phyloP scores from a whole-genome alignment of 2,329 filamentous ascomycete genomes.

The Calonectria crousiana region DNA sequence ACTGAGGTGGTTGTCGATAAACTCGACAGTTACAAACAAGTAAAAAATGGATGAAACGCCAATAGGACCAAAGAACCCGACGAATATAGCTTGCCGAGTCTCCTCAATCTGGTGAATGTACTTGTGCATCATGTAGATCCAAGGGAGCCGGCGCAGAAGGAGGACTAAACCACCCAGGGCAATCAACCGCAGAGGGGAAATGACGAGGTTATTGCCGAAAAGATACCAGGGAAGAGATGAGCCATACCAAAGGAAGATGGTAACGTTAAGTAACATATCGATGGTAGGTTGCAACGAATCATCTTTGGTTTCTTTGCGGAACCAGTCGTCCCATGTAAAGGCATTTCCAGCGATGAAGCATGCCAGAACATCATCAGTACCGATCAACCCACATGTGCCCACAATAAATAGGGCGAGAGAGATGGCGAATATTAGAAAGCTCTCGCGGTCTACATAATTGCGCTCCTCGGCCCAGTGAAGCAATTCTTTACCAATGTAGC shows the following conservation, averaged over 20 bases:
- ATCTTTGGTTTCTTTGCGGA: slow-evolving; percentile 87
- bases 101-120: slow-evolving; percentile 84
- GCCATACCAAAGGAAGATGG: slow-evolving; percentile 92
- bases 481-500: slow-evolving; percentile 84
- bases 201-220: slow-evolving; percentile 75
- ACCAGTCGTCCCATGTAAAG: slow-evolving; percentile 96
- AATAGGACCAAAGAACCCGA: slow-evolving; percentile 94
- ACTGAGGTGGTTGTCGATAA: slow-evolving; percentile 65
- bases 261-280: slow-evolving; percentile 92
- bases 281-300: slow-evolving; percentile 95
- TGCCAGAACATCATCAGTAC: slow-evolving; percentile 89
- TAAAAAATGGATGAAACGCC: slow-evolving; percentile 94
- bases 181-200: slow-evolving; percentile 80
- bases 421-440: slow-evolving; percentile 88
- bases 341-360: slow-evolving; percentile 93
- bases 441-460: slow-evolving; percentile 87
- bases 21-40: slow-evolving; percentile 83
- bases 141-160: slow-evolving; percentile 80
- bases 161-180: slow-evolving; percentile 81
- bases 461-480: slow-evolving; percentile 87
- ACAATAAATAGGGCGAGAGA: slow-evolving; percentile 87
- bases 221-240: slow-evolving; percentile 84
- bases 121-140: slow-evolving; percentile 79
- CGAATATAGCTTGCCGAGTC: slow-evolving; percentile 81
- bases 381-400: slow-evolving; percentile 87